Conservation (phyloP, 2,329 filamentous ascomycete genomes). For the Alternaria gansuensis region DNA sequence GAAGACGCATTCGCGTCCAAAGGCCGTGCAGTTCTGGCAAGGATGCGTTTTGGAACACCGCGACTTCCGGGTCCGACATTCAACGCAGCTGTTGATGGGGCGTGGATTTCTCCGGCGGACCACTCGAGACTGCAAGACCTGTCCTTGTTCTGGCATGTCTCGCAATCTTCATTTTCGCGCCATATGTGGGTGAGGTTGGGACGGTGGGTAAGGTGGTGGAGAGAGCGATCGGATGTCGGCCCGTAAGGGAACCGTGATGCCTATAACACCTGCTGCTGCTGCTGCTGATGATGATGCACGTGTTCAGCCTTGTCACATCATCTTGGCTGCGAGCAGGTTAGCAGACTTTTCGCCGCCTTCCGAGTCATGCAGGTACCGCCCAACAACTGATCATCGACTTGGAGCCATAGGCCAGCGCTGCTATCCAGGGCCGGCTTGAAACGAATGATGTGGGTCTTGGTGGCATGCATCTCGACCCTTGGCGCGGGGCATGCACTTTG, state of each 20-base stretch:
- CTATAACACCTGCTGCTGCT: constrained; percentile 16
- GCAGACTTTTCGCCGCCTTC: constrained; percentile 32
- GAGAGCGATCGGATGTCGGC: constrained; percentile 31
- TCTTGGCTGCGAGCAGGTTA: constrained; percentile 18
- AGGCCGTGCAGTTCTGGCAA: constrained; percentile 53
- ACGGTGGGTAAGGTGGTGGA: constrained; percentile 29
- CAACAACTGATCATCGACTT: constrained; percentile 15
- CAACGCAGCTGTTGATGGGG: constrained; percentile 53
- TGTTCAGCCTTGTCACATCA: constrained; percentile 29
- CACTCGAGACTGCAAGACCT: constrained; percentile 51
- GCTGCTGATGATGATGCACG: constrained; percentile 16
- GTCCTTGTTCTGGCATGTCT: constrained; percentile 51
- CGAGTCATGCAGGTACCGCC: constrained; percentile 38
- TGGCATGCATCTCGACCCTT: constrained; percentile 10
- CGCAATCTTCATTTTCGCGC: constrained; percentile 44
- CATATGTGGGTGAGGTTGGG: constrained; percentile 37
- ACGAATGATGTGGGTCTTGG: constrained; percentile 18
- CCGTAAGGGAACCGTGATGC: constrained; percentile 22
- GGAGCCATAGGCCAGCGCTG: constrained; percentile 7
- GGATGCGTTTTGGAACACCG: constrained; percentile 53
- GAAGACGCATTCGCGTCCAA: constrained; percentile 52
- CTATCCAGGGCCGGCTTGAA: constrained; percentile 7
- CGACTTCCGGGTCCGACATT: constrained; percentile 52
- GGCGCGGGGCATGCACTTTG: constrained; percentile 10
- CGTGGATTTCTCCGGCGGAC: constrained; percentile 52